These are phyloP conservation scores for Marasmius sp. DNA, from an alignment of 1,284 basidiomycete species.

Conservation along the genomic window DNA sequence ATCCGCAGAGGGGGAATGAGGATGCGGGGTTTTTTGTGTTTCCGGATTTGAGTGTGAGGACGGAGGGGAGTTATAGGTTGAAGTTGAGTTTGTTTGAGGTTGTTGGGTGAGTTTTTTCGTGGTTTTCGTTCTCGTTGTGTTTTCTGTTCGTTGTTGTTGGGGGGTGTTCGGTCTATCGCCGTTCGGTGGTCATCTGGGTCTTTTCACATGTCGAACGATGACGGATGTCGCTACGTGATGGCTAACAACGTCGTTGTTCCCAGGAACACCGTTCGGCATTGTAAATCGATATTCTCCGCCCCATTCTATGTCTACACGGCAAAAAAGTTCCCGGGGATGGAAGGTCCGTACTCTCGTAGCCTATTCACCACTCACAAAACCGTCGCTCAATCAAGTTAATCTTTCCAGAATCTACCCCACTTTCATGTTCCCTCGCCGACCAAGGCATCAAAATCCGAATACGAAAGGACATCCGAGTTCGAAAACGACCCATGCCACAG, in stretches of 20 bases:
- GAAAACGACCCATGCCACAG: slow-evolving; percentile 57
- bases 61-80: slow-evolving; percentile 84
- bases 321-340: slow-evolving; percentile 94
- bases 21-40: slow-evolving; percentile 84
- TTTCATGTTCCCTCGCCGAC: slow-evolving; percentile 86
- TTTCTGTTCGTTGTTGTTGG: too few species aligned
- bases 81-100: slow-evolving; percentile 94
- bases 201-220: not conserved
- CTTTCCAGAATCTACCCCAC: slow-evolving; percentile 85
- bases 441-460: slow-evolving; percentile 94
- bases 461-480: slow-evolving; percentile 81
- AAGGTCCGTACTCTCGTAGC: too few species aligned
- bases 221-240: slow-evolving; percentile 2
- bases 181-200: not conserved
- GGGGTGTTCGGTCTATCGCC: not conserved
- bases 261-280: slow-evolving; percentile 82
- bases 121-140: too few species aligned
- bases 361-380: too few species aligned
- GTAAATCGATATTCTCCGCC: slow-evolving; percentile 84
- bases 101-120: too few species aligned
- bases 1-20: slow-evolving; percentile 78
- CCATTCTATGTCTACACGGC: slow-evolving; percentile 91
- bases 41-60: slow-evolving; percentile 83
- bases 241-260: too few species aligned
- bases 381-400: too few species aligned